Evolutionary conservation across 345 rosid species (phyloP), one percentile per base, ranked within the genome.

Genomic region (Erysimum cheiranthoides): DNA sequence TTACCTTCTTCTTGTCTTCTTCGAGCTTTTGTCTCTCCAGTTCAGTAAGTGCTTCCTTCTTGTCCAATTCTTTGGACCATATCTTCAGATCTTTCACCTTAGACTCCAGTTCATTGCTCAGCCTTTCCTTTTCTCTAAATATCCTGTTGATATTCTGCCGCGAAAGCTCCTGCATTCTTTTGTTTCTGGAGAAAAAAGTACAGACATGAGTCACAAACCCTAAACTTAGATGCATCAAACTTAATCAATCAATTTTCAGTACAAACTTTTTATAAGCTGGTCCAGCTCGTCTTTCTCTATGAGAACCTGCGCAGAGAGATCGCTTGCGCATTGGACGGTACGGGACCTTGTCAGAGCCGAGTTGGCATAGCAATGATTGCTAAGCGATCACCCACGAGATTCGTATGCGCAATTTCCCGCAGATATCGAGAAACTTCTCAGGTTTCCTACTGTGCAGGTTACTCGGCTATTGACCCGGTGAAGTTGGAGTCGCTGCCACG

Each of bases 11-110:
- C 85, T 76, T 91, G 17, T 90, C 98, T 71, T 90, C 97, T 36
- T 90, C 90, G 73, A 91, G 96, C 79, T 83, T 86, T 80, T 87
- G 90, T 70, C 89, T 84, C 80, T 93, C 98, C 39, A 88, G 86
- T 78, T 90, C 98, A 46, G 97, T 91, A 16, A 88, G 34, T 9
- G 90, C 85, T 85, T 93, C 93, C 38, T 86, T 90, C 68, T 90
- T 89, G 69, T 88, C 89, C 85, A 91, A 75, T 75, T 90, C 80
- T 73, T 83, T 88, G 82, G 81, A 88, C 96, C 90, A 85, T 6
- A 3, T 3, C 43, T 84, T 86, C 61, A 88, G 82, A 43, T 83
- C 80, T 68, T 45, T 84, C 82, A 83, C 85, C 84, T 84, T 86
- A 17, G 30, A 18, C 77, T 93, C 96, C 82, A 93, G 75, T 46